phyloP scores from a whole-genome alignment of 176 grass and related monocot species.

The Eleusine indica region DNA sequence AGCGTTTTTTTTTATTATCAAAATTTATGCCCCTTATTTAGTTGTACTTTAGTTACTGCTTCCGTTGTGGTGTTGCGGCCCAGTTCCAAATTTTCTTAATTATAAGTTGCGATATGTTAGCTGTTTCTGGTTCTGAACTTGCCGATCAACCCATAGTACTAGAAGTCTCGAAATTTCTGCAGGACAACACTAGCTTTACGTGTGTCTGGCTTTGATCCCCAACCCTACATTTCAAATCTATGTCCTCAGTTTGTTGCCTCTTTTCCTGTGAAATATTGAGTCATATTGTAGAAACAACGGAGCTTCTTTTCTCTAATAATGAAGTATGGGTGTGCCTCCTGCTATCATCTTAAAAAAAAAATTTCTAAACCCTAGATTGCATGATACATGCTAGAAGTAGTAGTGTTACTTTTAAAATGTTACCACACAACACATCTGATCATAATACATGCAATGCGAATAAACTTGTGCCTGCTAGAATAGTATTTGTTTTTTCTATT shows the following conservation, averaged over 20 bases:
- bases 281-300: not conserved
- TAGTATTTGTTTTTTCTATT: not conserved
- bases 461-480: not conserved
- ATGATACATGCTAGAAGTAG: not conserved
- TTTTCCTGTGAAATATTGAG: not conserved
- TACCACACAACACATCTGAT: not conserved
- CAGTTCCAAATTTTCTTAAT: not conserved
- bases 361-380: not conserved
- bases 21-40: not conserved
- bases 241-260: not conserved
- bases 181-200: not conserved
- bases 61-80: not conserved
- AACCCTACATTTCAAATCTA: not conserved
- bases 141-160: not conserved
- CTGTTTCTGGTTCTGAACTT: not conserved
- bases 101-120: not conserved
- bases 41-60: not conserved
- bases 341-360: too few relatives aligned
- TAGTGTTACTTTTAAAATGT: not conserved
- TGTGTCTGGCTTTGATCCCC: not conserved
- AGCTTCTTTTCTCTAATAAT: too few relatives aligned
- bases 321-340: too few relatives aligned
- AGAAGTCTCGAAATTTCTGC: not conserved
- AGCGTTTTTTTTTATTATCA: not conserved
- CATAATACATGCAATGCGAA: not conserved